Evolutionary conservation across 2,329 filamentous ascomycete species (phyloP), one percentile per base, ranked within the genome.

Genomic region (Akanthomyces dipterigenus): DNA sequence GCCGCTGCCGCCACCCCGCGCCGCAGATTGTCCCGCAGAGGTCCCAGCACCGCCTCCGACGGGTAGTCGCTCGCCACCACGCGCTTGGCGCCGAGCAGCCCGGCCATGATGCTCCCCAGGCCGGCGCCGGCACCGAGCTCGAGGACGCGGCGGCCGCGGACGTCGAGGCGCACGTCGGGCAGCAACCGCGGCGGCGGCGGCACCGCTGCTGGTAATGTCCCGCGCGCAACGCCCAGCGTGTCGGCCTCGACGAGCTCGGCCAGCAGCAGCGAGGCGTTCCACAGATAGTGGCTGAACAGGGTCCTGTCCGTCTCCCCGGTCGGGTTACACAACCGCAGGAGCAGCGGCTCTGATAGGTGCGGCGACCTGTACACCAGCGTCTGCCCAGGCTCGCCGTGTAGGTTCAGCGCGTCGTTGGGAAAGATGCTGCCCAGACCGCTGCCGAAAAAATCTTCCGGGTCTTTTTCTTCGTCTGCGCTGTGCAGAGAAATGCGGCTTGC

Each of bases 211-310:
- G n/a, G n/a, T n/a, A n/a, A n/a, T n/a, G 26, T 48, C 57, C 22
- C 62, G 28, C 59, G 64, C 64, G 26, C 58, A 7, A 71, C 48
- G 16, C 66, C 66, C 24, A 82, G 66, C 6, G 77, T 74, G 46
- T 77, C 79, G 8, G 76, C 76, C 70, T 86, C 83, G 60, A 85
- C 73, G 31, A 84, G 73, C 71, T 84, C 82, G 9, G 80, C 82
- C 1, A 84, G 75, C 64, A 82, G 71, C 53, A 86, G 71, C 20
- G 77, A 80, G 7, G 87, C 79, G 72, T 91, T 91, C 88, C 88
- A 91, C 28, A 91, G 73, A 71, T 87, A 90, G 70, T 91, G 88
- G 64, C 85, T 85, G 70, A 90, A 91, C 49, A 90, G 79, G 22
- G 73, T 71, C 55, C 86, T 75, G 66, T 85, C 82, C 34, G 78